Evolutionary conservation across 1,139 yeast genomes (phyloP), one percentile per base, ranked within the genome.

Genomic region (Candida tetrigidarum): DNA sequence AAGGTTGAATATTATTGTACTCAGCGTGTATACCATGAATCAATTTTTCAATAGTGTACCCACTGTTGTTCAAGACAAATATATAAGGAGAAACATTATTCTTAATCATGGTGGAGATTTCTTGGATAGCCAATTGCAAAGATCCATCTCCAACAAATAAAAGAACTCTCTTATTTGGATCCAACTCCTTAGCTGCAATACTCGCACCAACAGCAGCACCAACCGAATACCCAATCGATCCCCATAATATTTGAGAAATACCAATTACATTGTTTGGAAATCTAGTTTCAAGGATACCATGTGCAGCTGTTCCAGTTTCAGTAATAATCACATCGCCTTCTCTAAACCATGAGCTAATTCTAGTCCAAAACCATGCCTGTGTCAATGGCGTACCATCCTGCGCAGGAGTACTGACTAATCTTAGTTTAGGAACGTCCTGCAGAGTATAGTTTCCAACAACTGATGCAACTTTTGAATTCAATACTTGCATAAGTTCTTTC

Each of bases 81-180:
- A 89, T 68, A 71, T 88, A 88, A 52, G 96, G 93, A 53, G 83
- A 84, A 59, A 85, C 77, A 44, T 81, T 80, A 87, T 90, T 85
- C 70, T 88, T 82, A 63, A 86, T 75, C 84, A 86, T 83, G 56
- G 95, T 85, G 53, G 92, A 84, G 62, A 89, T 85, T 63, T 89
- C 95, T 69, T 89, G 95, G 26, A 85, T 93, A 3, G 96, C 87
- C 66, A 89, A 77, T 69, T 89, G 96, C 62, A 89, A 76, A 23
- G 96, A 88, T 62, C 96, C 96, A 65, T 89, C 96, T 67, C 96
- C 96, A 47, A 87, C 86, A 66, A 89, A 89, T 56, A 89, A 72
- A 53, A 87, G 78, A 49, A 86, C 95, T 74, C 96, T 80, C 66
- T 81, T 83, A 52, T 67, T 64, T 43, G 84, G 82, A 60, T 84